Evolutionary conservation across 2,329 filamentous ascomycete species (phyloP).

Genomic region (Arthrobotrys megalospora): DNA sequence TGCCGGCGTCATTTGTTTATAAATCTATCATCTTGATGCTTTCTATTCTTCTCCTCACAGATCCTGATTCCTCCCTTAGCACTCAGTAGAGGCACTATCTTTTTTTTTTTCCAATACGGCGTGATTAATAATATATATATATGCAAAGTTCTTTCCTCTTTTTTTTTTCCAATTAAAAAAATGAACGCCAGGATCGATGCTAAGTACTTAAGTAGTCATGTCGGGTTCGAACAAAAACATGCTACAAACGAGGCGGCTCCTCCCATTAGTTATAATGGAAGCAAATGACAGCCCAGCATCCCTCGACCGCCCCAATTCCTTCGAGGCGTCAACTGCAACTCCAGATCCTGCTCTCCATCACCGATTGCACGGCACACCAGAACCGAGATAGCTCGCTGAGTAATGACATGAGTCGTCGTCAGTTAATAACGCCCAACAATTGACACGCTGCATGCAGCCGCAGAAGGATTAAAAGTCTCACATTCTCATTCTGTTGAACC

Average conservation of each 20-base stretch:
- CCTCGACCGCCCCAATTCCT: conserved; percentile 92
- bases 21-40: not conserved
- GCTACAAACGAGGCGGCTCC: conserved; percentile 7
- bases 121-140: too few relatives aligned
- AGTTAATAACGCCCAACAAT: conserved; percentile 18
- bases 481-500: conserved; percentile 90
- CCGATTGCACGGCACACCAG: conserved; percentile 62
- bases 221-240: not conserved
- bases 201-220: conserved; percentile 6
- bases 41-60: too few relatives aligned
- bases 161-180: too few relatives aligned
- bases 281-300: conserved; percentile 88
- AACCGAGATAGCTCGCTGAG: conserved; percentile 62
- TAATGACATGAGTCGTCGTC: conserved; percentile 2
- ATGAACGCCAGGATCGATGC: conserved; percentile 43
- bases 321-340: conserved; percentile 75
- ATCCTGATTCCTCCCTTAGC: not conserved
- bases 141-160: too few relatives aligned
- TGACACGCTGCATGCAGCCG: conserved; percentile 11
- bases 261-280: conserved; percentile 77
- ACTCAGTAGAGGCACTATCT: too few relatives aligned
- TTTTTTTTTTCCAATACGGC: too few relatives aligned
- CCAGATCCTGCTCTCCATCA: conserved; percentile 61
- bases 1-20: not conserved
- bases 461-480: conserved; percentile 70